Base-by-base conservation (phyloP, 2,329 filamentous ascomycete species). In the Pseudogymnoascus sp. region DNA sequence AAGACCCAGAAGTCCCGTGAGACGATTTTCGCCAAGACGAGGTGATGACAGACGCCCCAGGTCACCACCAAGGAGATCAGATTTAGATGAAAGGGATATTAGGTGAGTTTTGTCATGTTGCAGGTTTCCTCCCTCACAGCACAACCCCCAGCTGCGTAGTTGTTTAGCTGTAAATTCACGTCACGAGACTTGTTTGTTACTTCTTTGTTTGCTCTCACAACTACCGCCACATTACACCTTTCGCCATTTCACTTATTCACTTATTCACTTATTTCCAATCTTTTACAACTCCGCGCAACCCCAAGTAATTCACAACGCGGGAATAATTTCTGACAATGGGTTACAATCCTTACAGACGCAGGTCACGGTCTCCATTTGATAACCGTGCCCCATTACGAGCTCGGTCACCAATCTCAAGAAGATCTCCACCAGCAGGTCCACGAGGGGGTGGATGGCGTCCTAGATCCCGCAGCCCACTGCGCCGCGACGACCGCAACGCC, bases 381-480 rank as follows among this genome's bases (percentile, higher is more conserved):
- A 69, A 71, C 63, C 68, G 71, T 55, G 62, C 65, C 25, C 58
- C 65, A 12, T 63, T 65, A 60, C 71, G 71, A 44, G 65, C 64
- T 33, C 68, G 71, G 66, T 73, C 71, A 25, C 72, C 72, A 39
- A 59, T 72, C 8, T 35, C 65, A 25, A 67, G 71, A 64, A 68
- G 71, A 66, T 73, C 71, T 35, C 71, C 71, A 38, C 71, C 71
- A 35, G 62, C 68, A 61, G 69, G 79, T 58, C 75, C 75, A 48
- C 64, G 71, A 66, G 69, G 68, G 12, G 44, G 44, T 21, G 65
- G 62, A 31, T 70, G 64, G 59, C 67, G 71, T 36, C 65, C 64
- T 39, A 79, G 80, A 55, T 81, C 83, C 39, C 78, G 80, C 64
- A 85, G 81, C 62, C 81, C 81, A 60, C 76, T 78, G 42, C 78